Percentiles rank a stretch among this genome's conserved stretches.
phyloP scores from a whole-genome alignment of 164 flowering plant species.

The Vitis labrusca region DNA sequence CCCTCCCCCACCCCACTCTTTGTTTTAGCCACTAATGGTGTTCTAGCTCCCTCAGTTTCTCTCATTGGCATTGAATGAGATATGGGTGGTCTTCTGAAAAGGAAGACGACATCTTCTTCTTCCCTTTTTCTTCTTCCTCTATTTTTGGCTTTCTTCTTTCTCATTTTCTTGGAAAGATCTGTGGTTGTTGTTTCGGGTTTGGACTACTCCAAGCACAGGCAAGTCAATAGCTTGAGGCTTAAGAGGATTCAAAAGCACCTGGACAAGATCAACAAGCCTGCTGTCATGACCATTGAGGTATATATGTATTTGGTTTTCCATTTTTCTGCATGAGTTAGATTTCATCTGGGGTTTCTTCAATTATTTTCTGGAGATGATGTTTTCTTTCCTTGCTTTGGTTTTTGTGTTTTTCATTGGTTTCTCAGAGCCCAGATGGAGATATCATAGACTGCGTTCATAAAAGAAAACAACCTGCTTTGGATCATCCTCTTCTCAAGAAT shows the following conservation, averaged over 20 bases:
- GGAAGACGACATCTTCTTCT: slow-evolving; percentile 16
- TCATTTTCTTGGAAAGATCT: slow-evolving; percentile 11
- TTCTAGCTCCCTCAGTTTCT: slow-evolving; percentile 17
- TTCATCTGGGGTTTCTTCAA: neutral
- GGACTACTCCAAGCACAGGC: slow-evolving; percentile 49
- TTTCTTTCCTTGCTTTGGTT: neutral
- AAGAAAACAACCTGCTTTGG: slow-evolving; percentile 88
- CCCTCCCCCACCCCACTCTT: neutral
- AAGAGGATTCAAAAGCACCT: slow-evolving; percentile 63
- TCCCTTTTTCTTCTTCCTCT: slow-evolving; percentile 14
- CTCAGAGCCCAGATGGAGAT: slow-evolving; percentile 95
- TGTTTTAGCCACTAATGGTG: slow-evolving; percentile 33
- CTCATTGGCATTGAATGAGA: slow-evolving; percentile 47
- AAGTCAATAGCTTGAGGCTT: slow-evolving; percentile 64
- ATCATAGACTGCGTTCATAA: slow-evolving; percentile 84
- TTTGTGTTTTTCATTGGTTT: slow-evolving; percentile 6
- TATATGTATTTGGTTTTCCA: neutral
- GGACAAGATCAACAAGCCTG: slow-evolving; percentile 63
- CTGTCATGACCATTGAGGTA: slow-evolving; percentile 70
- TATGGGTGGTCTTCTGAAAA: slow-evolving; percentile 15
- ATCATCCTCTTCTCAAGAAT: slow-evolving; percentile 88
- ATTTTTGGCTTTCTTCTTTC: slow-evolving; percentile 10
- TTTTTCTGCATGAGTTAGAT: neutral
- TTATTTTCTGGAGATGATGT: neutral
- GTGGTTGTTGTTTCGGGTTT: slow-evolving; percentile 27